Base-by-base conservation (phyloP, 192 early-diverging fungal species). In the Chytriomyces sp. region DNA sequence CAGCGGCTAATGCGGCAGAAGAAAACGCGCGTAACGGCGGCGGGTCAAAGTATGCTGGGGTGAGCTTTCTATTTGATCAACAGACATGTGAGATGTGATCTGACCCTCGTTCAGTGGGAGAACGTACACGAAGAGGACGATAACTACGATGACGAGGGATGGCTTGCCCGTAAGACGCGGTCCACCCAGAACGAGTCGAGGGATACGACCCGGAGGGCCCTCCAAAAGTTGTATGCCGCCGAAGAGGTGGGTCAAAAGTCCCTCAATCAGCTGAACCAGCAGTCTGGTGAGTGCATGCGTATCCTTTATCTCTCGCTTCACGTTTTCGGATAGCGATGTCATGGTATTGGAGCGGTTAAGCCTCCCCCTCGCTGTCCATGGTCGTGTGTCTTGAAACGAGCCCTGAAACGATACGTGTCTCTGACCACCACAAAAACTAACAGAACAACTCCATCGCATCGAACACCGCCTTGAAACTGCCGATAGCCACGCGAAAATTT, bases 371-470 rank as follows among this genome's bases (percentile, higher is more conserved):
- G n/a, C n/a, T n/a, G n/a, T n/a, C n/a, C n/a, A n/a, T n/a, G n/a
- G n/a, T n/a, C n/a, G n/a, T n/a, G n/a, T n/a, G n/a, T n/a, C n/a
- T n/a, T n/a, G n/a, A n/a, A n/a, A n/a, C n/a, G n/a, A n/a, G n/a
- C n/a, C n/a, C n/a, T n/a, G 63, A 68, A 14, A 34, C 61, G 28
- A 7, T 10, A 8, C 32, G 6, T 63, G 8, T 12, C 14, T 8
- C 30, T 63, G 7, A 52, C 40, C 53, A 8, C 28, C 17, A n/a
- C n/a, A 12, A 57, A 56, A 57, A n/a, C 6, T 31, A 10, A 3
- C 60, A 84, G 85, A 86, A 64, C 82, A 86, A 78, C 77, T 86
- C 10, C 38, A 75, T 55, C 56, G 73, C 12, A 74, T 81, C 52
- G 77, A 82, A 41, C 22, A 56, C 32, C 67, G 76, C 4, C 75